A percentile compares a stretch with the other conserved stretches of the same genome.
Conservation (phyloP, 2,329 filamentous ascomycete species). For the Talaromyces funiculosus region DNA sequence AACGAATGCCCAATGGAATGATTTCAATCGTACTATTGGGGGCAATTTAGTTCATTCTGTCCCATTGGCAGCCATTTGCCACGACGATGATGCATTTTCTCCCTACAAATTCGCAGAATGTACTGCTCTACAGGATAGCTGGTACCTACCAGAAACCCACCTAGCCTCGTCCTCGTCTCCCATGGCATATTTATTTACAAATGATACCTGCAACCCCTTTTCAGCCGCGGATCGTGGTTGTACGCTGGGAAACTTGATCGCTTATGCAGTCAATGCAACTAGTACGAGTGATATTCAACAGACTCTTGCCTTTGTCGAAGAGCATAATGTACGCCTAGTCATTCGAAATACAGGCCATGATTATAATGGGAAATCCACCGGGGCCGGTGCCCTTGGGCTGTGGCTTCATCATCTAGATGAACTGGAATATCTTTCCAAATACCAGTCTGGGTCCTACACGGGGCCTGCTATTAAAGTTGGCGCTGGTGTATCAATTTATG, state of each 20-base stretch:
- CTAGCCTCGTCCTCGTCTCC: conserved; percentile 28
- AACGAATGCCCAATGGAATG: neutral
- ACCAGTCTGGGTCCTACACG: conserved; percentile 24
- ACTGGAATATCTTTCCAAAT: conserved; percentile 19
- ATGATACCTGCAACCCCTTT: conserved; percentile 42
- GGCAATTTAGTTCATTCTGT: neutral
- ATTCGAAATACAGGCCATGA: neutral
- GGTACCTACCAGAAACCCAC: conserved; percentile 3
- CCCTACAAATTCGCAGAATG: neutral
- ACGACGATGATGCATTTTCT: neutral
- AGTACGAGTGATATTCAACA: conserved; percentile 21
- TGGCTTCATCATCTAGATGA: neutral
- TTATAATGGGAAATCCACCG: neutral
- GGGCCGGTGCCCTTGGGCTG: neutral
- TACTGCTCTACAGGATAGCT: neutral
- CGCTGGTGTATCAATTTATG: neutral
- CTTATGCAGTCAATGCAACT: conserved; percentile 26
- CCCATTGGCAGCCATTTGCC: neutral
- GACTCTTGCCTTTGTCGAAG: conserved; percentile 16
- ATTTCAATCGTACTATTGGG: neutral
- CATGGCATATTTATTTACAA: conserved; percentile 36
- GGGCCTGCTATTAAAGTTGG: neutral
- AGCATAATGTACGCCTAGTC: neutral
- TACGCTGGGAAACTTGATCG: conserved; percentile 16
- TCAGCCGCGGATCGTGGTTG: conserved; percentile 19